Conservation (phyloP, 2,329 filamentous ascomycete species). For the Diaporthe caulivora region DNA sequence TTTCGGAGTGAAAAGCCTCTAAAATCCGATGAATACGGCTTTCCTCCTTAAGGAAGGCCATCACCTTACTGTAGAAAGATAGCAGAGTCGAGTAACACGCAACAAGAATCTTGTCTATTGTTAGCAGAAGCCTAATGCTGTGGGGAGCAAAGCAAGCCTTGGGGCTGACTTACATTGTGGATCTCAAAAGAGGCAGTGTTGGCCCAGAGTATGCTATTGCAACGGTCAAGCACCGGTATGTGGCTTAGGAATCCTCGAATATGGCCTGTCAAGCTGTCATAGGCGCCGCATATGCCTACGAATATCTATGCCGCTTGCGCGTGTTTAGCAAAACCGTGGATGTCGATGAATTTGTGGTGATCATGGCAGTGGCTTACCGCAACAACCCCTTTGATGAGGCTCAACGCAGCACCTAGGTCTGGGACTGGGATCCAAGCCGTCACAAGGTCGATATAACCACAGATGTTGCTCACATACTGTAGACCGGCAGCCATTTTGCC, state of each 20-base stretch:
- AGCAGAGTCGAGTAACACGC: background rate
- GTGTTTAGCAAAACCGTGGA: background rate
- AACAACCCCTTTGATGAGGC: background rate
- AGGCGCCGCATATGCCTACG: background rate
- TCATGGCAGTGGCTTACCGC: background rate
- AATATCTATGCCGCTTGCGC: background rate
- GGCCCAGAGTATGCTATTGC: background rate
- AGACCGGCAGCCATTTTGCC: conserved; percentile 15
- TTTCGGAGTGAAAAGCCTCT: conserved; percentile 3
- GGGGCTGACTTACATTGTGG: background rate
- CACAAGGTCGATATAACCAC: background rate
- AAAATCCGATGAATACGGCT: background rate
- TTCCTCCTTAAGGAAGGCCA: background rate
- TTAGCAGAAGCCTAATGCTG: background rate
- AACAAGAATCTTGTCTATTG: background rate
- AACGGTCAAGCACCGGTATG: background rate
- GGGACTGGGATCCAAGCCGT: background rate
- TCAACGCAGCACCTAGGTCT: background rate
- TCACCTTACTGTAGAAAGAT: conserved; percentile 11
- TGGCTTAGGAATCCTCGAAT: conserved; percentile 1
- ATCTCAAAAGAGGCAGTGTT: conserved; percentile 9
- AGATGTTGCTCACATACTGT: conserved; percentile 8
- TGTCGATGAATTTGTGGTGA: no score
- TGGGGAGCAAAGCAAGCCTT: background rate
- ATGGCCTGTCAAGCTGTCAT: background rate